phyloP scores from a whole-genome alignment of 495 filamentous ascomycete species.

The Bathelium albidoporum region DNA sequence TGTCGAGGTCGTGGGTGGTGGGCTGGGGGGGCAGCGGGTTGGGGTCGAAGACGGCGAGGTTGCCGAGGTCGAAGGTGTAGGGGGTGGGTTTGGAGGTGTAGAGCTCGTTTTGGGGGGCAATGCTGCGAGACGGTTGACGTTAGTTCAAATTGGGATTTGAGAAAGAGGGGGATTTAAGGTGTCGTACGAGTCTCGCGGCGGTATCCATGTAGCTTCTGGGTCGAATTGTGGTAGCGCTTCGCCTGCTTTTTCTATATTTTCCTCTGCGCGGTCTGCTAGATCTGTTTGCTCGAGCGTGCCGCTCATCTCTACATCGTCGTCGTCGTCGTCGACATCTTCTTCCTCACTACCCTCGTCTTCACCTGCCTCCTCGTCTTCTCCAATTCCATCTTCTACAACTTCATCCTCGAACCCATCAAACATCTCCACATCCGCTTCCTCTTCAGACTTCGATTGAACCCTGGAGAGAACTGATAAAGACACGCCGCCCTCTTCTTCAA shows the following conservation, averaged over 20 bases:
- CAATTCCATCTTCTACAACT: neutral
- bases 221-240: neutral
- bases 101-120: neutral
- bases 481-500: neutral
- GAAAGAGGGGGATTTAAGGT: too few species aligned
- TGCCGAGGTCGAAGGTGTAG: constrained; percentile 25
- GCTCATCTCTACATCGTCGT: neutral
- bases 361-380: neutral
- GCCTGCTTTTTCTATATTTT: neutral
- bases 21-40: constrained; percentile 22
- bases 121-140: neutral
- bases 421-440: neutral
- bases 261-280: neutral
- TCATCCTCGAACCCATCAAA: neutral
- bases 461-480: neutral
- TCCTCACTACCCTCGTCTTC: neutral
- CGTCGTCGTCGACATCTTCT: neutral
- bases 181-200: neutral
- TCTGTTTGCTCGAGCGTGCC: neutral
- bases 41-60: constrained; percentile 24
- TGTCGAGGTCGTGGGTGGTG: constrained; percentile 39
- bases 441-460: neutral
- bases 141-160: neutral
- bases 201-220: constrained; percentile 1
- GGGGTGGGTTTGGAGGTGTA: constrained; percentile 10